Conservation (phyloP, 345 rosid genomes). For the Corymbia maculata region DNA sequence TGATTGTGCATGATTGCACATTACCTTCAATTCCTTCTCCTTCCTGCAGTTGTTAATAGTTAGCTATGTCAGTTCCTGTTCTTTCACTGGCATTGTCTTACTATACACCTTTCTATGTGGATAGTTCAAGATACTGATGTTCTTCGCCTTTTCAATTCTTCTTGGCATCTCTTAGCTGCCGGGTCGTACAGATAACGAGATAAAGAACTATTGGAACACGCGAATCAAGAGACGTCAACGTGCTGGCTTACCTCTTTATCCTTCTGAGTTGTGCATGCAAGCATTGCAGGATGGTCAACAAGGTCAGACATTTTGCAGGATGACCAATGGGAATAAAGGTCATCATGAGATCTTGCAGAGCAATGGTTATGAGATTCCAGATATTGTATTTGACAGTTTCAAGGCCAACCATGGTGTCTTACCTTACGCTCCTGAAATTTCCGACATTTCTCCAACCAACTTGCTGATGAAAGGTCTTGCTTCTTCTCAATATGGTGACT, state of each 20-base stretch:
- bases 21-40: neutral
- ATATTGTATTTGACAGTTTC: conserved; percentile 57
- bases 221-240: conserved; percentile 87
- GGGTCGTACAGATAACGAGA: conserved; percentile 99
- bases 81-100: neutral
- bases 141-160: neutral
- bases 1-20: neutral
- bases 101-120: neutral
- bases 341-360: conserved; percentile 46
- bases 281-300: conserved; percentile 48
- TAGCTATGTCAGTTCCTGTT: neutral
- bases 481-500: conserved; percentile 50
- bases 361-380: conserved; percentile 48
- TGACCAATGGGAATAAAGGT: conserved; percentile 31
- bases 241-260: conserved; percentile 96
- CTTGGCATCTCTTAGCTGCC: conserved; percentile 50
- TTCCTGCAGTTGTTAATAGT: neutral
- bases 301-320: conserved; percentile 20
- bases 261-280: conserved; percentile 63
- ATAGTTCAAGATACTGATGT: neutral
- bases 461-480: conserved; percentile 55
- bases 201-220: conserved; percentile 99
- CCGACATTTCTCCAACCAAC: conserved; percentile 42
- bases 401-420: conserved; percentile 37
- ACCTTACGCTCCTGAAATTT: conserved; percentile 54